phyloP scores from a whole-genome alignment of 2,329 filamentous ascomycete genomes.

The Lojkania enalia region DNA sequence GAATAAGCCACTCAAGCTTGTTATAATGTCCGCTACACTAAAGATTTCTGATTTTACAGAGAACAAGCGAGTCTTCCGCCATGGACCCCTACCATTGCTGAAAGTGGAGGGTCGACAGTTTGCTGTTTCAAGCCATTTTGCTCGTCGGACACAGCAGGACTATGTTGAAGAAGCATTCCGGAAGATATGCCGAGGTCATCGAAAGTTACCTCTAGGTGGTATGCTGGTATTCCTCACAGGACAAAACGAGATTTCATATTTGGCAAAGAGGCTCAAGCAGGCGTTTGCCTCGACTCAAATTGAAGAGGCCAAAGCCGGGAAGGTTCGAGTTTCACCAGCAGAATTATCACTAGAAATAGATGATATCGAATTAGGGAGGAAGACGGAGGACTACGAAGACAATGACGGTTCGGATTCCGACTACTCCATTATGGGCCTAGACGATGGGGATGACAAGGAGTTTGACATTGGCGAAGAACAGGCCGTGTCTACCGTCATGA shows the following conservation, averaged over 20 bases:
- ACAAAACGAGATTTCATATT: constrained; percentile 82
- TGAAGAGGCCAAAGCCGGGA: constrained; percentile 58
- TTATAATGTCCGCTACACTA: constrained; percentile 98
- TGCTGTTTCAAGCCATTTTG: constrained; percentile 86
- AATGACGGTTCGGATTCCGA: constrained; percentile 56
- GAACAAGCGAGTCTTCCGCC: constrained; percentile 77
- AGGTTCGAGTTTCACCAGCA: constrained; percentile 73
- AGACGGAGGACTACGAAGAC: constrained; percentile 46
- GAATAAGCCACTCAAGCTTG: constrained; percentile 77
- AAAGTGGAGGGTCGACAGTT: constrained; percentile 92
- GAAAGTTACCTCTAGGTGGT: constrained; percentile 84
- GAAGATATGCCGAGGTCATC: constrained; percentile 85
- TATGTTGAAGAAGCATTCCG: constrained; percentile 88
- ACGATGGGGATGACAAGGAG: constrained; percentile 62
- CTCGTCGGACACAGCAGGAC: constrained; percentile 78
- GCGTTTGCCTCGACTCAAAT: constrained; percentile 60
- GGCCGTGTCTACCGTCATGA: constrained; percentile 62
- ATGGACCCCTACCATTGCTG: constrained; percentile 75
- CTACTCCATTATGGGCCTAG: constrained; percentile 63
- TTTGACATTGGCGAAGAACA: constrained; percentile 67
- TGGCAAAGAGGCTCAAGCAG: constrained; percentile 78
- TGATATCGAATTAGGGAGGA: constrained; percentile 77
- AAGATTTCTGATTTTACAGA: constrained; percentile 87
- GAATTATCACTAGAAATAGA: constrained; percentile 82
- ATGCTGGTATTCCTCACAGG: constrained; percentile 95